Base-by-base conservation (phyloP, 2,329 filamentous ascomycete species). In the Penicillium sp. region DNA sequence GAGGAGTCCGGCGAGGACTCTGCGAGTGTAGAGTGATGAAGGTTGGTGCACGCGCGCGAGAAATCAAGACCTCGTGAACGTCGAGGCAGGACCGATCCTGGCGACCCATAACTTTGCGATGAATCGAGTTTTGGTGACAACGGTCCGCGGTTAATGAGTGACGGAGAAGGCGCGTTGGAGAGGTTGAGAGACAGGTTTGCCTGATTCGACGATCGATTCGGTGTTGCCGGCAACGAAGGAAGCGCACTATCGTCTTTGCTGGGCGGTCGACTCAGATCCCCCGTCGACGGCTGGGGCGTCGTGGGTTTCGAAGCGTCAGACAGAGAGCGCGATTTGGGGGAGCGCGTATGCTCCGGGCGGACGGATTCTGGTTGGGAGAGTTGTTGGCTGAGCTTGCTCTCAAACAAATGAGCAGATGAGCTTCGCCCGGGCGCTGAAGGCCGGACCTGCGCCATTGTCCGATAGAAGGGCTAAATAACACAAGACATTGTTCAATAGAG, bases 21-120 rank as follows among this genome's bases (percentile, higher is more conserved):
- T 51, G 93, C 92, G 8, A 97, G 82, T 0, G 89, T 97, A 15
- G 93, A 96, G 72, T 97, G 94, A 74, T 97, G 94, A 21, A 99
- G 80, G 68, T 92, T 95, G 10, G 93, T 96, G 57, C 90, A 94
- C 10, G 92, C 92, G 61, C 93, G 84, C 38, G 93, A 93, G 72
- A 96, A 97, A 74, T 97, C 93, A 55, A 96, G 79, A 41, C 93
- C 93, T 51, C 93, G 85, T 28, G 92, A 96, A 56, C 92, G 86
- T 59, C 93, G 85, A 16, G 93, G 93, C 7, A 97, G 81, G 43
- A 95, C 88, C 49, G 92, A 95, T 24, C 89, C 87, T 2, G 92
- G 91, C 1, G 90, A 93, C 39, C 88, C 88, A 76, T 95, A 96
- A 44, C 86, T 90, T 61, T 91, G 88, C 18, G 87, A 87, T 51